Conservation (phyloP, 331 rosid genomes). For the Telfairia occidentalis region DNA sequence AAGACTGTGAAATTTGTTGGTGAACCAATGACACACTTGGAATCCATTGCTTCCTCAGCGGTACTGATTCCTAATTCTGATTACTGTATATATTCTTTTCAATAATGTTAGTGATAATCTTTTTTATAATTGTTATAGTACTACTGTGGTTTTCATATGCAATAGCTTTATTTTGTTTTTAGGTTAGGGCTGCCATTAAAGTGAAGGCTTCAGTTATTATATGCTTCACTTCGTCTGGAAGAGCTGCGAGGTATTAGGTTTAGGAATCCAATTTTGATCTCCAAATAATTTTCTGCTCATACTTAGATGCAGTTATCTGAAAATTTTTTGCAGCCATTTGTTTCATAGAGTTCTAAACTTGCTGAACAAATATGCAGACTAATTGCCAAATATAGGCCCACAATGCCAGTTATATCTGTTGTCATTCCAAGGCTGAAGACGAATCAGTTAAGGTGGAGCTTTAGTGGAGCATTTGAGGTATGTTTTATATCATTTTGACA, state of each 20-base stretch:
- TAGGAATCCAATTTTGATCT: neutral
- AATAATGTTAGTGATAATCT: neutral
- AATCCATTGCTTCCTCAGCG: constrained; percentile 98
- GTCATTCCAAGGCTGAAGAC: constrained; percentile 86
- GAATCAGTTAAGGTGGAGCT: constrained; percentile 93
- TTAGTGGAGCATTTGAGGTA: constrained; percentile 96
- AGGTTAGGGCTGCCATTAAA: constrained; percentile 98
- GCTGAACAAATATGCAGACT: constrained; percentile 38
- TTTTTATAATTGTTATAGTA: neutral
- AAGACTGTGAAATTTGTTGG: constrained; percentile 84
- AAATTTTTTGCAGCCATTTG: neutral
- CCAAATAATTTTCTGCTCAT: neutral
- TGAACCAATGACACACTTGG: constrained; percentile 98
- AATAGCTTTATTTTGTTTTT: constrained; percentile 19
- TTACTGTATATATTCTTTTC: neutral
- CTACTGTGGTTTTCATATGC: neutral
- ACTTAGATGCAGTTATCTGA: neutral
- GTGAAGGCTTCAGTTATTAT: constrained; percentile 95
- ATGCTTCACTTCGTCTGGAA: constrained; percentile 95
- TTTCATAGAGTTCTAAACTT: constrained; percentile 8
- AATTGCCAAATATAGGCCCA: constrained; percentile 95
- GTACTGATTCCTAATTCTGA: constrained; percentile 24
- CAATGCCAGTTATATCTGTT: constrained; percentile 96
- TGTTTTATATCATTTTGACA: constrained; percentile 6
- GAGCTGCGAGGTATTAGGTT: constrained; percentile 78